These are phyloP conservation scores for Phylloporus sp. DNA, from an alignment of 768 basidiomycete species.

Conservation along the genomic window DNA sequence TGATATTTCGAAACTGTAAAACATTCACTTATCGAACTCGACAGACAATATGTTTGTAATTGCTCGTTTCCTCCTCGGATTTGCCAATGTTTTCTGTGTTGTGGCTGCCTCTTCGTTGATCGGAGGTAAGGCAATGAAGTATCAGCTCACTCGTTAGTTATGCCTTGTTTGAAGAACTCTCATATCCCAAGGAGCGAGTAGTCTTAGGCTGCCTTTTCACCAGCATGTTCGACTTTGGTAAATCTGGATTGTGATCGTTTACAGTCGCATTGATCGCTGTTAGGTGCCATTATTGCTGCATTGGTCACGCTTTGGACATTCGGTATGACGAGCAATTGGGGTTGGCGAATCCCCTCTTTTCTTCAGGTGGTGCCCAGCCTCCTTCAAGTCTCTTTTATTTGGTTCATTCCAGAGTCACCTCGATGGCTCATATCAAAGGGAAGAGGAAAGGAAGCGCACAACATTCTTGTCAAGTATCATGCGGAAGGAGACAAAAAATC, in stretches of 20 bases:
- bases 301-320: slow-evolving; percentile 61
- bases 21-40: background rate
- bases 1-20: background rate
- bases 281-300: slow-evolving; percentile 35
- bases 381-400: slow-evolving; percentile 52
- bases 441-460: slow-evolving; percentile 44
- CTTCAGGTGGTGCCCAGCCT: slow-evolving; percentile 52
- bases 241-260: background rate
- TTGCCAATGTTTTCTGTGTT: background rate
- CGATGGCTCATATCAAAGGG: slow-evolving; percentile 61
- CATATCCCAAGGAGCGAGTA: slow-evolving; percentile 12
- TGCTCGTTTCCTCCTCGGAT: slow-evolving; percentile 5
- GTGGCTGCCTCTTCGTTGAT: slow-evolving; percentile 6
- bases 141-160: background rate
- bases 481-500: slow-evolving; percentile 50
- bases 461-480: slow-evolving; percentile 53
- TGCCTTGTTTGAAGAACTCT: slow-evolving; percentile 4
- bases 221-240: slow-evolving; percentile 3
- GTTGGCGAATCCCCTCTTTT: slow-evolving; percentile 59
- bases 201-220: slow-evolving; percentile 1
- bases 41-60: slow-evolving; percentile 5
- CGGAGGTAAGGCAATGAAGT: background rate
- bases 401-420: slow-evolving; percentile 61
- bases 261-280: background rate
- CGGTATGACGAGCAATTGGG: slow-evolving; percentile 53